Evolutionary conservation across 495 filamentous ascomycete species (phyloP), one percentile per base, ranked within the genome.

Genomic region (Xylaria cubensis): DNA sequence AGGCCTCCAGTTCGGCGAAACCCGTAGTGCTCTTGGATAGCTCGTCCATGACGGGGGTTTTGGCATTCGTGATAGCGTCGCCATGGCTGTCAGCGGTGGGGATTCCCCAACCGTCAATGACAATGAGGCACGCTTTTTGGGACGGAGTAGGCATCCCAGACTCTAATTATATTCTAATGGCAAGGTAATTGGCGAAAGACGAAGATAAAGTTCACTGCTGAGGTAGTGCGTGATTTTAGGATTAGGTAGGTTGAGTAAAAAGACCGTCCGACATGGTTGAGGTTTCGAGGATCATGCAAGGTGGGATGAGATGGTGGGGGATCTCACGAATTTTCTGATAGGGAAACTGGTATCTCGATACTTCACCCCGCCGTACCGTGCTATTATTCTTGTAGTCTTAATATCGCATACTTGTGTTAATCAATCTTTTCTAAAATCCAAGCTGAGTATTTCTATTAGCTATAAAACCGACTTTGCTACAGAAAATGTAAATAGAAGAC

Each of bases 71-170:
- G 81, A 99, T 98, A 78, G 96, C 96, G 88, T 99, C 94, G 80
- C 96, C 96, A 82, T 95, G 80, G 19, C 93, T 94, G 53, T 91
- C 84, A 72, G 90, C 90, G 78, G 88, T 88, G 74, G 94, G 88
- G 74, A 98, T 90, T 80, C 96, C 96, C 96, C 96, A 99, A 74
- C 96, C 96, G 85, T 99, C 97, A 86, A 98, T 98, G 81, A 97
- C 94, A 87, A 98, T 93, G 82, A 99, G 87, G 80, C 92, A 96
- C 75, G 92, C 92, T 86, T 98, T 99, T 71, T 98, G 94, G 79
- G 95, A 90, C 80, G 95, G 92, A 75, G 89, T 83, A 77, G 89
- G 89, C 93, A 95, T 96, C 75, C 78, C 83, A 75, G 72, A 21
- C 32, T 74, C 39, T 76, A 72, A 70, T 66, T 72, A 32, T 34